Evolutionary conservation across 1,139 yeast genomes (phyloP).

Genomic region (Protomyces arabidopsidicola): DNA sequence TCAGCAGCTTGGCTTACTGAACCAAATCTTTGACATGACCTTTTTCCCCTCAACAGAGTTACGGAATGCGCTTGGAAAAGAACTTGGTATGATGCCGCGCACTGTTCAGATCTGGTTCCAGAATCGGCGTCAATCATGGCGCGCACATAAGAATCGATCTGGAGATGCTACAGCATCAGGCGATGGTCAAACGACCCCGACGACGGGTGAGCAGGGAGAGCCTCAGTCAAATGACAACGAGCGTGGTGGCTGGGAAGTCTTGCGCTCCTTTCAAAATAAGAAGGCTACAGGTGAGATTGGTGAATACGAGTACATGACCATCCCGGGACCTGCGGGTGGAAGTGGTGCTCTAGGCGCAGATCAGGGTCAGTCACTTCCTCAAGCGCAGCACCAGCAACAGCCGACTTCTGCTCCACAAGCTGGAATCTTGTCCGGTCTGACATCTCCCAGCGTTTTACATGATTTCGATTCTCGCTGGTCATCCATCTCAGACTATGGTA

Average conservation of each 20-base stretch:
- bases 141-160: constrained; percentile 36
- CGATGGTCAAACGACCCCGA: neutral
- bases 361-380: neutral
- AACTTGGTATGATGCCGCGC: constrained; percentile 43
- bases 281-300: constrained; percentile 22
- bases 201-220: neutral
- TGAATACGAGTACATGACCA: constrained; percentile 16
- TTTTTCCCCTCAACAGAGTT: constrained; percentile 42
- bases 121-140: constrained; percentile 42
- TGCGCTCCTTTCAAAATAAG: constrained; percentile 16
- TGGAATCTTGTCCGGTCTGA: neutral
- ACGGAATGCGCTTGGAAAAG: constrained; percentile 40
- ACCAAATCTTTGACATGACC: constrained; percentile 40
- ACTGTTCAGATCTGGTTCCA: constrained; percentile 45
- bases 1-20: constrained; percentile 39
- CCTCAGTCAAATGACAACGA: constrained; percentile 17
- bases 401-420: neutral
- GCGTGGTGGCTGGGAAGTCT: constrained; percentile 27
- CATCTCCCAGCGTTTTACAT: neutral
- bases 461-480: neutral
- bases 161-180: neutral
- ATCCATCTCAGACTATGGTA: neutral
- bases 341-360: neutral
- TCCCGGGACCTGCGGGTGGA: constrained; percentile 29
- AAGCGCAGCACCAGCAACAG: neutral